Conservation (phyloP, 805 yeast species). For the Blastobotrys attinorum region DNA sequence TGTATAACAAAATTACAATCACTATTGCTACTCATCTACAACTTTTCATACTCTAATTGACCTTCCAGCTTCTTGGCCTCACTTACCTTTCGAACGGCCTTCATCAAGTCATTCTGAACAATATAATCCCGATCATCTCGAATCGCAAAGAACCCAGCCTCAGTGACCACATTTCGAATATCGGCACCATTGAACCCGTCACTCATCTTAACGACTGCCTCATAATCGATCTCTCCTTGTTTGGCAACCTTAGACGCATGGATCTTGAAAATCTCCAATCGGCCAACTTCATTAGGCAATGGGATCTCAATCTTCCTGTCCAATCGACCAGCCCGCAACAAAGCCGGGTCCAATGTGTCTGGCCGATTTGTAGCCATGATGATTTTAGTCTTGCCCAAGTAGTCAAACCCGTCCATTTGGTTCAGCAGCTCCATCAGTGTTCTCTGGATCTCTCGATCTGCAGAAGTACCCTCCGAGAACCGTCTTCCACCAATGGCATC, state of each 20-base stretch:
- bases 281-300: slow-evolving; percentile 91
- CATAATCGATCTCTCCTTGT: slow-evolving; percentile 94
- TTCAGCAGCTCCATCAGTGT: slow-evolving; percentile 89
- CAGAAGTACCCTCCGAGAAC: slow-evolving; percentile 95
- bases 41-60: slow-evolving; percentile 87
- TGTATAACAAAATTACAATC: too few species aligned
- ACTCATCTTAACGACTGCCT: slow-evolving; percentile 95
- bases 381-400: slow-evolving; percentile 91
- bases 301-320: slow-evolving; percentile 95
- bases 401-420: slow-evolving; percentile 98
- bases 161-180: slow-evolving; percentile 93
- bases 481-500: slow-evolving; percentile 99
- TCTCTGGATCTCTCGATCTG: slow-evolving; percentile 98
- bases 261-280: slow-evolving; percentile 88
- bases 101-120: slow-evolving; percentile 88
- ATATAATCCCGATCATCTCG: slow-evolving; percentile 96
- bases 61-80: slow-evolving; percentile 97
- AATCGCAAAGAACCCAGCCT: slow-evolving; percentile 96
- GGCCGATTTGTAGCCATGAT: slow-evolving; percentile 99
- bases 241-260: slow-evolving; percentile 80
- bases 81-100: slow-evolving; percentile 95
- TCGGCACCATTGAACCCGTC: slow-evolving; percentile 99
- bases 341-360: slow-evolving; percentile 94
- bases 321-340: slow-evolving; percentile 93
- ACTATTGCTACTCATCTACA: too few species aligned